Evolutionary conservation across 257 asterid genomes (phyloP).

Genomic region (Voacanga thouarsii): DNA sequence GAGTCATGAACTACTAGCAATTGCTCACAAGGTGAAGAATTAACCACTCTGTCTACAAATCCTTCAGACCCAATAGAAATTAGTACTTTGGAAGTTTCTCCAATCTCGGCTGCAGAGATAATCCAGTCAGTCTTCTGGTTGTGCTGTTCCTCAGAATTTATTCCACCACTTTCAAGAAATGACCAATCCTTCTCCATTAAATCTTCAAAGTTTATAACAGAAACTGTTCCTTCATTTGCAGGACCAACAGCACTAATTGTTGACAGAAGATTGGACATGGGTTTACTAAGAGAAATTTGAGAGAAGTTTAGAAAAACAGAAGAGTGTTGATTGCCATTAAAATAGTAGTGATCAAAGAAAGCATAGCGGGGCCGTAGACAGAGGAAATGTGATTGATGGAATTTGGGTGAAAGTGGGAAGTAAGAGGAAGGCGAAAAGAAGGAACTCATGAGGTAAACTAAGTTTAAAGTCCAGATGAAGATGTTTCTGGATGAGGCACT

Average conservation of each 20-base stretch:
- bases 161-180: conserved; percentile 51
- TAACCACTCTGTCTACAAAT: conserved; percentile 63
- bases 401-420: conserved; percentile 26
- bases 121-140: conserved; percentile 44
- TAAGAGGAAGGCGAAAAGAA: conserved; percentile 32
- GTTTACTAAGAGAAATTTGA: conserved; percentile 14
- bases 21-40: conserved; percentile 48
- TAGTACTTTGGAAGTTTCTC: conserved; percentile 57
- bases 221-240: conserved; percentile 41
- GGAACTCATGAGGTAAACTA: conserved; percentile 27
- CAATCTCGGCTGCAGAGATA: conserved; percentile 55
- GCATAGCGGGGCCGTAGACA: conserved; percentile 10
- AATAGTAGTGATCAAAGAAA: conserved; percentile 13
- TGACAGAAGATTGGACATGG: conserved; percentile 18
- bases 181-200: conserved; percentile 76
- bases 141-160: conserved; percentile 40
- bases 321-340: conserved; percentile 7
- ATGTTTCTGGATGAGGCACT: not conserved
- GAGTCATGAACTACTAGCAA: conserved; percentile 74
- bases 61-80: conserved; percentile 72
- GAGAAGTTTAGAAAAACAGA: conserved; percentile 26
- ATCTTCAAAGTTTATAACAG: conserved; percentile 55
- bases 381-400: conserved; percentile 15
- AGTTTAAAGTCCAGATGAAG: not conserved
- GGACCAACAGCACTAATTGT: conserved; percentile 27